Evolutionary conservation across 2,329 filamentous ascomycete species (phyloP).

Genomic region (Epichloe hybrida): DNA sequence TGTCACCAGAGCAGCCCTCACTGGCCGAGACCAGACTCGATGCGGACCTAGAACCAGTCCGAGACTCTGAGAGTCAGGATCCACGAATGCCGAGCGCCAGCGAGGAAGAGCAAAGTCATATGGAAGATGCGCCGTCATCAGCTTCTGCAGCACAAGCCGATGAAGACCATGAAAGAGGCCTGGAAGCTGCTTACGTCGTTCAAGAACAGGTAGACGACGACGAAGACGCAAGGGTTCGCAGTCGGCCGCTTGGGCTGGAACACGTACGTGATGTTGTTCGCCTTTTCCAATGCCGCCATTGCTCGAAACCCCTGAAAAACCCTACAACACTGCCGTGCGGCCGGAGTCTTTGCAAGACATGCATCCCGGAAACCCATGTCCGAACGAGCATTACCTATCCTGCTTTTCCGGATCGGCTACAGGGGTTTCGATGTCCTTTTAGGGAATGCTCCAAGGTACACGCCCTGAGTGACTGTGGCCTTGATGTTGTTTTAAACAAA

Average conservation of each 20-base stretch:
- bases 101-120: neutral
- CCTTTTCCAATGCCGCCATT: conserved; percentile 64
- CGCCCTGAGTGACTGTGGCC: conserved; percentile 59
- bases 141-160: neutral
- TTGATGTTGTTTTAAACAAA: conserved; percentile 66
- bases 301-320: conserved; percentile 51
- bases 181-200: neutral
- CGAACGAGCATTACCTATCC: conserved; percentile 69
- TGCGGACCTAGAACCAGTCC: conserved; percentile 2
- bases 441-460: conserved; percentile 55
- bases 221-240: neutral
- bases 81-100: neutral
- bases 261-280: conserved; percentile 34
- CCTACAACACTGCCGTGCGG: conserved; percentile 75
- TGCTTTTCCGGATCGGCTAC: conserved; percentile 47
- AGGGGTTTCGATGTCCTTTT: conserved; percentile 67
- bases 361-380: conserved; percentile 52
- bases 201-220: neutral
- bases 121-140: neutral
- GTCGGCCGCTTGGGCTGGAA: neutral
- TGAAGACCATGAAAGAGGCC: too few species aligned
- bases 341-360: conserved; percentile 59
- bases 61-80: neutral
- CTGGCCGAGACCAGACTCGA: conserved; percentile 4
- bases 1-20: conserved; percentile 6